Base-by-base conservation (phyloP, 345 rosid genomes). In the Ceriops decandra region DNA sequence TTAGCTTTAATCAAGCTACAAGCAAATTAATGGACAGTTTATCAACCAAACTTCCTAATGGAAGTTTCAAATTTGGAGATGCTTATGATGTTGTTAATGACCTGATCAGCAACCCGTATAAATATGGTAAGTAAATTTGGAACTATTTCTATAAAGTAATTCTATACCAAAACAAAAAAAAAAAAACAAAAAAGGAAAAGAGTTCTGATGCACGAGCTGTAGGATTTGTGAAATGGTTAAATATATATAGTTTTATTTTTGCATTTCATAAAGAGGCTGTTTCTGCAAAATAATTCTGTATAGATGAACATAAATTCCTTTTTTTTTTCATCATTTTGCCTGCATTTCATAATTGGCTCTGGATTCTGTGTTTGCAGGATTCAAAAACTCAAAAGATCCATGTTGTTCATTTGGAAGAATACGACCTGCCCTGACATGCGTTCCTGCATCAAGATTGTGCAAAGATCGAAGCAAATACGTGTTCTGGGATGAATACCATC, bases 401-500 rank as follows among this genome's bases (percentile, higher is more conserved):
- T 93, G 98, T 58, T 93, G 98, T 79, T 93, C 97, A 5, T 80
- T 93, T 52, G 92, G 96, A 68, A 86, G 68, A 22, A 91, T 91
- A 69, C 70, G 97, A 63, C 97, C 97, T 20, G 93, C 98, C 15
- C 79, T 93, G 19, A 93, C 98, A 5, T 93, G 98, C 70, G 4
- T 86, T 13, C 98, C 98, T 0, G 95, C 90, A 33, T 93, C 98
- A 5, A 85, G 82, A 52, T 59, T 93, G 82, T 93, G 97, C 71
- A 71, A 71, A 46, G 97, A 93, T 71, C 77, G 98, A 78, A 93
- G 91, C 83, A 87, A 89, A 76, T 91, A 87, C 31, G 90, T 91
- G 76, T 93, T 93, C 62, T 93, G 98, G 98, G 98, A 91, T n/a
- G 97, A 93, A 73, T 93, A 91, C 67, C 98, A 93, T 72, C 98